These are phyloP conservation scores for Aspergillus biplanus DNA, from an alignment of 495 filamentous ascomycete genomes.

Conservation along the genomic window DNA sequence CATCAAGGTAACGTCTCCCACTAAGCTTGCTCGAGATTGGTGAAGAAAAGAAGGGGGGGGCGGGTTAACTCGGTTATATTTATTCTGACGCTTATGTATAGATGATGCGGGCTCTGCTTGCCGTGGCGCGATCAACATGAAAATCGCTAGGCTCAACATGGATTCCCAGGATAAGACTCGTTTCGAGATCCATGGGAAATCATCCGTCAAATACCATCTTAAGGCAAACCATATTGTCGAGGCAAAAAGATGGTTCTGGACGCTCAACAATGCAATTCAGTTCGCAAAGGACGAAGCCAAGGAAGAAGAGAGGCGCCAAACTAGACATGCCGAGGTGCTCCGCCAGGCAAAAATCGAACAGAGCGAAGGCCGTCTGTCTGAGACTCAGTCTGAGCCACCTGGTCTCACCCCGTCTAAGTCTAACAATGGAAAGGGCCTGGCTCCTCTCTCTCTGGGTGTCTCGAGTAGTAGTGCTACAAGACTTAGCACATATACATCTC, in stretches of 20 bases:
- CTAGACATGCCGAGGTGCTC: constrained; percentile 73
- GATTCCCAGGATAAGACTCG: constrained; percentile 94
- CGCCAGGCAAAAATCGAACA: constrained; percentile 73
- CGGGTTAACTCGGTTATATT: not conserved
- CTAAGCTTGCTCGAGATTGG: not conserved
- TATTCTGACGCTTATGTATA: constrained; percentile 29
- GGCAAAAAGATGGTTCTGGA: constrained; percentile 82
- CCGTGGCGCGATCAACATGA: constrained; percentile 98
- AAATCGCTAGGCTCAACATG: constrained; percentile 92
- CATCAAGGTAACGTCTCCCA: constrained; percentile 68
- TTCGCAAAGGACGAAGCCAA: constrained; percentile 97
- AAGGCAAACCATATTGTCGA: constrained; percentile 87
- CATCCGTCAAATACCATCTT: constrained; percentile 97
- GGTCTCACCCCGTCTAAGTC: constrained; percentile 33
- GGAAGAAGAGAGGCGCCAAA: constrained; percentile 77
- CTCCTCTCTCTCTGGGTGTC: constrained; percentile 37
- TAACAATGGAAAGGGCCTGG: constrained; percentile 42
- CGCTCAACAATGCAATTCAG: constrained; percentile 97
- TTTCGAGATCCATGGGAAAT: constrained; percentile 96
- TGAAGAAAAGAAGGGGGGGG: not conserved
- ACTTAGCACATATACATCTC: constrained; percentile 50
- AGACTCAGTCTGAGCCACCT: constrained; percentile 37
- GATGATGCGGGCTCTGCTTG: constrained; percentile 77
- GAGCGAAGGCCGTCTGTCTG: constrained; percentile 42
- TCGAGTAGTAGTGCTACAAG: constrained; percentile 43